Percentiles rank a stretch among this genome's conserved stretches.
These are phyloP conservation scores for Starmerella bacillaris DNA, from an alignment of 805 yeast genomes.

Conservation along the genomic window DNA sequence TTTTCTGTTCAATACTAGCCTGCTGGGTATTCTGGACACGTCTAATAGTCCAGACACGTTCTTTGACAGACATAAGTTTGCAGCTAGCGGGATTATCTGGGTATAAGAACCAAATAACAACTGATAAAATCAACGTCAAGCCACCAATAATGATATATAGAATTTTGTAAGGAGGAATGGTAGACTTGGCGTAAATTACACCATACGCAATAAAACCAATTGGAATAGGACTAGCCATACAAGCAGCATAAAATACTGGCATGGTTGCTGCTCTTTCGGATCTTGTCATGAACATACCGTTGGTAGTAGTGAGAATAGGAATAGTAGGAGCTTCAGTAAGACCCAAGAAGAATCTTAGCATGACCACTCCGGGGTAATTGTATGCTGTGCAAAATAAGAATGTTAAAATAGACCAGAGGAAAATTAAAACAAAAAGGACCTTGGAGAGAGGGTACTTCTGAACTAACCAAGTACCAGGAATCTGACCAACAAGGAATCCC, in stretches of 20 bases:
- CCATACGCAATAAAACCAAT: constrained; percentile 31
- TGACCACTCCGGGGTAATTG: constrained; percentile 29
- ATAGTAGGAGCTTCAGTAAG: constrained; percentile 34
- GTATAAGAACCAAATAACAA: constrained; percentile 26
- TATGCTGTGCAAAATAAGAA: constrained; percentile 25
- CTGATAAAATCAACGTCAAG: constrained; percentile 27
- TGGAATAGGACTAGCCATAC: constrained; percentile 36
- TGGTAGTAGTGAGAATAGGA: constrained; percentile 36
- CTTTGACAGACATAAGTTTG: constrained; percentile 30
- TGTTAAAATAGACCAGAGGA: constrained; percentile 31
- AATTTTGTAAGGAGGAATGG: constrained; percentile 30
- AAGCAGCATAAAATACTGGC: constrained; percentile 34
- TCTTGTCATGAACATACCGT: constrained; percentile 41
- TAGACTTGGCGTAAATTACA: constrained; percentile 12
- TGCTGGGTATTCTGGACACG: constrained; percentile 26
- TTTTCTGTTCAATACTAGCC: constrained; percentile 29
- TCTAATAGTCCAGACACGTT: constrained; percentile 35
- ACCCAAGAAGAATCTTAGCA: constrained; percentile 31
- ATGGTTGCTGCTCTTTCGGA: constrained; percentile 29
- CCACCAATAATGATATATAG: constrained; percentile 40
- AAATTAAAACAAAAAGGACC: constrained; percentile 20
- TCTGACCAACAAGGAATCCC: constrained; percentile 31
- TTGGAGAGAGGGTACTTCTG: constrained; percentile 28
- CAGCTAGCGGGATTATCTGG: constrained; percentile 43
- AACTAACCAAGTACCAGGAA: constrained; percentile 27